phyloP scores from a whole-genome alignment of 2,329 filamentous ascomycete genomes.

The Cladorrhinum sp. region DNA sequence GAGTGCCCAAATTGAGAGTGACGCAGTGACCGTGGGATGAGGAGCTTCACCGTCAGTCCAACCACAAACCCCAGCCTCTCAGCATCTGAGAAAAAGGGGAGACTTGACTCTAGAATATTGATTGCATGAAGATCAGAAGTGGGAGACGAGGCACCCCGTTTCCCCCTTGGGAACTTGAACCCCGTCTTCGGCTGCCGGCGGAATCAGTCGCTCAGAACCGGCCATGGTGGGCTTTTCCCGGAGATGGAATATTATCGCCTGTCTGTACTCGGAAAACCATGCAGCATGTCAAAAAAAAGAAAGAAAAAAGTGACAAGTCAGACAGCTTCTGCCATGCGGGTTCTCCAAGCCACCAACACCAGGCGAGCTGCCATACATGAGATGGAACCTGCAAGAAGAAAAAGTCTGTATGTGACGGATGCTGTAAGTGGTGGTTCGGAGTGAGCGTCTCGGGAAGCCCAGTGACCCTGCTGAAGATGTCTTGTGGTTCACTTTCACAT shows the following conservation, averaged over 20 bases:
- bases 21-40: slow-evolving; percentile 3
- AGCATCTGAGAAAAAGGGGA: too few relatives aligned
- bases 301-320: slow-evolving; percentile 3
- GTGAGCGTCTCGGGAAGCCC: slow-evolving; percentile 10
- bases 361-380: neutral
- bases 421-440: slow-evolving; percentile 7
- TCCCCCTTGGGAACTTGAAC: neutral
- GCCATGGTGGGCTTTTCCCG: neutral
- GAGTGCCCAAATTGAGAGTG: slow-evolving; percentile 2
- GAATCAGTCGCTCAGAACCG: neutral
- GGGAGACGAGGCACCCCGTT: neutral
- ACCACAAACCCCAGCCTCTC: neutral
- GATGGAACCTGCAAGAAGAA: neutral
- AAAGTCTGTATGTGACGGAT: neutral
- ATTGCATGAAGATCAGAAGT: too few relatives aligned
- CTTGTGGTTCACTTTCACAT: neutral
- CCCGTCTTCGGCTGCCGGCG: neutral
- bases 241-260: neutral
- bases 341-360: slow-evolving; percentile 15
- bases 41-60: neutral
- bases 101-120: too few relatives aligned
- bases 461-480: neutral
- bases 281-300: slow-evolving; percentile 5
- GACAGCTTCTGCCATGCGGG: slow-evolving; percentile 13
- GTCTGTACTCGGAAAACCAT: neutral